A percentile compares a stretch with the other conserved stretches of the same genome.
Evolutionary conservation across 495 filamentous ascomycete species (phyloP).

Genomic region (Platismatia glauca): DNA sequence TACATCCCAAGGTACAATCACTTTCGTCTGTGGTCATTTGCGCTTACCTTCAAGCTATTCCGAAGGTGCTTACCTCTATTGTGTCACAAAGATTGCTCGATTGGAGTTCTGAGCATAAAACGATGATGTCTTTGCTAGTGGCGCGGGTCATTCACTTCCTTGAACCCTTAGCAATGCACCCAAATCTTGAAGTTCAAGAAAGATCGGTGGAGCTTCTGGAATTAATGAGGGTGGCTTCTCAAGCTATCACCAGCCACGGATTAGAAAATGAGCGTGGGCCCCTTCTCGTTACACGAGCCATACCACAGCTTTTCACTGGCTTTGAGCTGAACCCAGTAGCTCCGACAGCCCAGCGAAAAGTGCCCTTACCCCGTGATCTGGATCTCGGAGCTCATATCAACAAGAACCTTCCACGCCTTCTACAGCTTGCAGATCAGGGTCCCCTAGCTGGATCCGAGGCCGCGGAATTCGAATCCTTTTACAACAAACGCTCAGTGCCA

Average conservation of each 20-base stretch:
- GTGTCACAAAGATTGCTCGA: conserved; percentile 42
- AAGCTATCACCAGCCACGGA: conserved; percentile 61
- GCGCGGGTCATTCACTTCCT: conserved; percentile 71
- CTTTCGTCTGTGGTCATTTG: conserved; percentile 57
- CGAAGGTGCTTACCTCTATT: conserved; percentile 71
- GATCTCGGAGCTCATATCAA: conserved; percentile 77
- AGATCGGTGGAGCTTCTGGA: conserved; percentile 87
- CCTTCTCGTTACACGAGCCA: conserved; percentile 72
- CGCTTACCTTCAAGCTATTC: conserved; percentile 74
- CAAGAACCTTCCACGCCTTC: conserved; percentile 52
- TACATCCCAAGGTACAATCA: conserved; percentile 53
- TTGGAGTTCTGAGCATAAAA: conserved; percentile 60
- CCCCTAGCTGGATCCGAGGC: conserved; percentile 41
- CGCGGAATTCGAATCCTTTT: conserved; percentile 64
- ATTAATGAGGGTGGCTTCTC: conserved; percentile 71
- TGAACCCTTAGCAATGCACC: conserved; percentile 67
- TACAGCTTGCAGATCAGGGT: conserved; percentile 50
- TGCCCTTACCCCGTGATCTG: conserved; percentile 65
- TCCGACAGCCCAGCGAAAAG: conserved; percentile 70
- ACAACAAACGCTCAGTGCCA: conserved; percentile 43
- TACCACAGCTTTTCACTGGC: conserved; percentile 77
- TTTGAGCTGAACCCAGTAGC: conserved; percentile 90
- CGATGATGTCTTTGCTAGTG: conserved; percentile 63
- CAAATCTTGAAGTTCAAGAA: conserved; percentile 91
- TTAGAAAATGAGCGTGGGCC: conserved; percentile 53